A percentile compares a stretch with the other conserved stretches of the same genome.
Evolutionary conservation across 306 rosid genomes (phyloP).

Genomic region (Herpetospermum pedunculosum): DNA sequence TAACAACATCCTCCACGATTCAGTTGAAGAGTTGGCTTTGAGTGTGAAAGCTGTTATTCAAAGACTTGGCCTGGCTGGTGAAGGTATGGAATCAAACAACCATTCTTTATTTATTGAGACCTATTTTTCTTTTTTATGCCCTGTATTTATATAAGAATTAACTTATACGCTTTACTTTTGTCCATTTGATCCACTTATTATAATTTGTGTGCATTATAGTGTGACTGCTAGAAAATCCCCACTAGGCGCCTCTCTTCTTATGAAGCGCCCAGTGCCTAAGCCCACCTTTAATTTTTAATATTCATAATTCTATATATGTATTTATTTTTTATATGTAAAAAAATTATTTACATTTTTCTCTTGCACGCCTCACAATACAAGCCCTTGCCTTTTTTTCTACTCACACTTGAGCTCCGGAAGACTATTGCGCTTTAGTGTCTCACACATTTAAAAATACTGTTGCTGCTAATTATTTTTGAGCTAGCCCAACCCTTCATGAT

Average conservation of each 20-base stretch:
- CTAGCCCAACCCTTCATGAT: not conserved
- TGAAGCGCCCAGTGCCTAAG: not conserved
- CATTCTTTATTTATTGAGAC: not conserved
- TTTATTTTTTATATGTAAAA: not conserved
- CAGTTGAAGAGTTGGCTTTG: constrained; percentile 70
- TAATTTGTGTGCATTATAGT: not conserved
- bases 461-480: not conserved
- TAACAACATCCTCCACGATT: constrained; percentile 53
- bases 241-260: not conserved
- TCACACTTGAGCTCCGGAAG: not conserved
- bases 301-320: not conserved
- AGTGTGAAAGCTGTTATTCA: constrained; percentile 88
- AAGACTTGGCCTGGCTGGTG: constrained; percentile 71
- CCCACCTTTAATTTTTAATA: not conserved
- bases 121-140: not conserved
- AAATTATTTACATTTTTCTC: too few relatives aligned
- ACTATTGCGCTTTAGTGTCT: not conserved
- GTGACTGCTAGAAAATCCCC: not conserved
- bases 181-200: not conserved
- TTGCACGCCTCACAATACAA: not conserved
- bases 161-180: not conserved
- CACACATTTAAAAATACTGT: not conserved
- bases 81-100: constrained; percentile 36
- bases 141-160: not conserved
- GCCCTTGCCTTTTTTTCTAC: not conserved